A percentile compares a stretch with the other conserved stretches of the same genome.
These are phyloP conservation scores for Leishmania tarentolae DNA, from an alignment of 208 protist species.

Conservation along the genomic window DNA sequence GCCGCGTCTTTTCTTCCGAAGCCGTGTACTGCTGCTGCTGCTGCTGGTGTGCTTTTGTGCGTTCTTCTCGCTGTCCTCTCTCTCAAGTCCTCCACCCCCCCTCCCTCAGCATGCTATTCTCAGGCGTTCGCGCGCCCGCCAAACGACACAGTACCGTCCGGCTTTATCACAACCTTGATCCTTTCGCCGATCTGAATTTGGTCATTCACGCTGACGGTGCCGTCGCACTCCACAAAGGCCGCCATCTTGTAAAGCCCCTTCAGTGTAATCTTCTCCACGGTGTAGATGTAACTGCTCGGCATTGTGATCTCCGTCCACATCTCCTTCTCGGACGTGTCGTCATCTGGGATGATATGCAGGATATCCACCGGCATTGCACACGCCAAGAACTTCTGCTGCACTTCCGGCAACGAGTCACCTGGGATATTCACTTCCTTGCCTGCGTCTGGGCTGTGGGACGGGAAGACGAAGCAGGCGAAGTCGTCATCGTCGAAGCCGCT, in stretches of 20 bases:
- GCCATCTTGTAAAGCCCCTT: constrained; percentile 92
- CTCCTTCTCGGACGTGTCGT: constrained; percentile 67
- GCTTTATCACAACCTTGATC: constrained; percentile 85
- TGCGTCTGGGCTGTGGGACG: constrained; percentile 74
- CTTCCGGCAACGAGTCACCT: constrained; percentile 69
- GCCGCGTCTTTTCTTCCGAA: neutral
- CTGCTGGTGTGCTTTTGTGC: too few species aligned
- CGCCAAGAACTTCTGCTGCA: constrained; percentile 83
- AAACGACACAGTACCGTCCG: constrained; percentile 86
- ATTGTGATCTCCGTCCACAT: constrained; percentile 84
- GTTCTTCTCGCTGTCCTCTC: neutral
- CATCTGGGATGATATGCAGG: constrained; percentile 80
- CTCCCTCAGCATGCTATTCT: neutral
- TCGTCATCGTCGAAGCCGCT: constrained; percentile 93
- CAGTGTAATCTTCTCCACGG: constrained; percentile 83
- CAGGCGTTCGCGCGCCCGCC: constrained; percentile 65
- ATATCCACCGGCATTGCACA: constrained; percentile 89
- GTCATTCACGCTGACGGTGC: constrained; percentile 84
- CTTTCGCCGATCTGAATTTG: constrained; percentile 84
- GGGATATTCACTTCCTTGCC: constrained; percentile 83
- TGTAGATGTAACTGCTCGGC: constrained; percentile 87
- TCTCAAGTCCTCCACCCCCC: neutral
- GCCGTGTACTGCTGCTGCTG: neutral
- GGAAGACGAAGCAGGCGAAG: constrained; percentile 89
- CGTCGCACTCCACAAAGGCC: constrained; percentile 86